phyloP scores from a whole-genome alignment of 352 stramenopile genomes.

The Globisporangium splendens region DNA sequence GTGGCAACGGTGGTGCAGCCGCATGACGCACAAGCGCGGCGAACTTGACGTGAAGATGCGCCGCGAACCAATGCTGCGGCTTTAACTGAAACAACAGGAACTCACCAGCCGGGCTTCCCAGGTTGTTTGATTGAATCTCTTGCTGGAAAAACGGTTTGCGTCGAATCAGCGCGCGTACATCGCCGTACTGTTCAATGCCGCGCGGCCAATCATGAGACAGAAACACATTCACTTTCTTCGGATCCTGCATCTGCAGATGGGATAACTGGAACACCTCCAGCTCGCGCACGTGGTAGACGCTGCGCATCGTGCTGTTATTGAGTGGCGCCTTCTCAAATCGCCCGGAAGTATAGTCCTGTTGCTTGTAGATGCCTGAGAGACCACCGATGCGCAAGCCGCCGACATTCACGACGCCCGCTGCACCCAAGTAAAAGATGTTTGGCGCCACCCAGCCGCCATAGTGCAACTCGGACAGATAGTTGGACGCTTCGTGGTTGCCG shows the following conservation, averaged over 20 bases:
- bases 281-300: conserved; percentile 95
- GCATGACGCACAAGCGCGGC: conserved; percentile 90
- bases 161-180: conserved; percentile 85
- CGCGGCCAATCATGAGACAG: conserved; percentile 98
- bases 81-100: conserved; percentile 91
- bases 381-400: conserved; percentile 89
- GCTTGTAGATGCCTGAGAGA: conserved; percentile 93
- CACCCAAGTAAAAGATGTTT: conserved; percentile 96
- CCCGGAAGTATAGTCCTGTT: conserved; percentile 44
- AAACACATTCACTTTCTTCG: conserved; percentile 85
- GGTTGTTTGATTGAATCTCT: conserved; percentile 90
- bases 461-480: conserved; percentile 90
- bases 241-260: conserved; percentile 54
- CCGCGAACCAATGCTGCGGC: conserved; percentile 96
- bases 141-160: conserved; percentile 94
- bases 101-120: conserved; percentile 93
- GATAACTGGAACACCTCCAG: conserved; percentile 92
- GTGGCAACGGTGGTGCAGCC: not conserved
- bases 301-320: conserved; percentile 83
- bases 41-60: conserved; percentile 99
- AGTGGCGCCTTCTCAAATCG: conserved; percentile 26
- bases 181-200: conserved; percentile 95
- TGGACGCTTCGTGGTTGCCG: conserved; percentile 97
- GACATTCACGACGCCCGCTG: conserved; percentile 77
- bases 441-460: conserved; percentile 95